Conservation (phyloP, 2,329 filamentous ascomycete genomes). For the Waltergamsia citrina region DNA sequence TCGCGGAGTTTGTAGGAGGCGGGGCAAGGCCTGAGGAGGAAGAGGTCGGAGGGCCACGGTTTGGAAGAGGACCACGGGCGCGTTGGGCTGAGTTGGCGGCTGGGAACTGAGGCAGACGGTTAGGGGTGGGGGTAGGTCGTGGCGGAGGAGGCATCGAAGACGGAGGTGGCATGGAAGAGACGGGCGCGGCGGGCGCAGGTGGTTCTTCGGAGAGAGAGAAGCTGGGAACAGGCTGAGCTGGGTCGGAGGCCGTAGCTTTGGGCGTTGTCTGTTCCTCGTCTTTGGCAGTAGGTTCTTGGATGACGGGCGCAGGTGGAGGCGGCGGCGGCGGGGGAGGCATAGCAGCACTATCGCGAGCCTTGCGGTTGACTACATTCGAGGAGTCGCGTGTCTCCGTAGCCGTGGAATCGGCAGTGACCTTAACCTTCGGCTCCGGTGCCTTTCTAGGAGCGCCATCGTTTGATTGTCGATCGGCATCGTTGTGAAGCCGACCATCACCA, state of each 20-base stretch:
- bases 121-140: conserved; percentile 12
- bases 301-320: conserved; percentile 9
- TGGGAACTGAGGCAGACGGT: conserved; percentile 32
- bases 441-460: neutral
- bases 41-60: conserved; percentile 21
- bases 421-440: neutral
- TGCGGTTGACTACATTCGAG: neutral
- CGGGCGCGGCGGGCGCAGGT: conserved; percentile 8
- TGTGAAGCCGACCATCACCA: neutral
- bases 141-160: conserved; percentile 21
- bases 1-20: conserved; percentile 42
- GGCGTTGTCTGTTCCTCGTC: conserved; percentile 37
- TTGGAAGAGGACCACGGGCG: conserved; percentile 30
- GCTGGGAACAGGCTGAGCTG: conserved; percentile 26
- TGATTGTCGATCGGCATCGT: neutral
- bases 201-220: conserved; percentile 31
- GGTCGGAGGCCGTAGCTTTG: conserved; percentile 28
- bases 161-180: conserved; percentile 9
- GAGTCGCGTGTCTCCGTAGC: neutral
- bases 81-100: conserved; percentile 42
- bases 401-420: too few relatives aligned
- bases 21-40: conserved; percentile 35
- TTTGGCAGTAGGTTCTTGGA: conserved; percentile 6
- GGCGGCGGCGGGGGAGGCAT: conserved; percentile 24
- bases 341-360: neutral